Conservation (phyloP, 768 basidiomycete genomes). For the Pleurotus tuber-regium region DNA sequence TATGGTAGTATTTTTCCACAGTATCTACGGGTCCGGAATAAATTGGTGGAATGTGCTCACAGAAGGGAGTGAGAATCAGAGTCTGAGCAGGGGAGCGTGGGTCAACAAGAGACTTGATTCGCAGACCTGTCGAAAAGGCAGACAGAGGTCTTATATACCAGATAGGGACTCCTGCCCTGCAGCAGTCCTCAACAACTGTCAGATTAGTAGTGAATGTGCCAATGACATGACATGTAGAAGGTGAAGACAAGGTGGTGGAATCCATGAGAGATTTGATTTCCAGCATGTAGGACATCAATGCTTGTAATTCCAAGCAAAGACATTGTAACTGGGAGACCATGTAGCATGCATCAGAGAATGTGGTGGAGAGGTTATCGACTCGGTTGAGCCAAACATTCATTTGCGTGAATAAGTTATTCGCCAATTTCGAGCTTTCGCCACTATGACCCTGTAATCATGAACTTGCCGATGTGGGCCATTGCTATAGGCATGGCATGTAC, state of each 20-base stretch:
- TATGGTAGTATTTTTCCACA: not conserved
- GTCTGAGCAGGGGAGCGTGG: not conserved
- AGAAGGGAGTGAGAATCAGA: not conserved
- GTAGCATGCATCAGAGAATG: not conserved
- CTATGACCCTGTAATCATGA: no score
- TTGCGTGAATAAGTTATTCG: not conserved
- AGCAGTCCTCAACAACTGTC: conserved; percentile 8
- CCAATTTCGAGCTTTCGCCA: no score
- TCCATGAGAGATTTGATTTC: not conserved
- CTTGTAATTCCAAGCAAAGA: not conserved
- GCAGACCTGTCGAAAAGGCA: not conserved
- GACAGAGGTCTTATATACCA: conserved; percentile 16
- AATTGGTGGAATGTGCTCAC: not conserved
- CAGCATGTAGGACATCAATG: not conserved
- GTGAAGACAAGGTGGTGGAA: no score
- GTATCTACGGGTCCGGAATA: not conserved
- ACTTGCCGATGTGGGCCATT: no score
- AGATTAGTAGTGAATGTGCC: conserved; percentile 16
- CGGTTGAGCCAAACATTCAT: not conserved
- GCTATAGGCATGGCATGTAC: no score
- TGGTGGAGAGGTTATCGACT: not conserved
- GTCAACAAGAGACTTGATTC: not conserved
- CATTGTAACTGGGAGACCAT: not conserved
- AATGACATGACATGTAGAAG: not conserved
- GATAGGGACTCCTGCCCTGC: conserved; percentile 17